Evolutionary conservation across 2,329 filamentous ascomycete genomes (phyloP).

Genomic region (Penicillium decumbens): DNA sequence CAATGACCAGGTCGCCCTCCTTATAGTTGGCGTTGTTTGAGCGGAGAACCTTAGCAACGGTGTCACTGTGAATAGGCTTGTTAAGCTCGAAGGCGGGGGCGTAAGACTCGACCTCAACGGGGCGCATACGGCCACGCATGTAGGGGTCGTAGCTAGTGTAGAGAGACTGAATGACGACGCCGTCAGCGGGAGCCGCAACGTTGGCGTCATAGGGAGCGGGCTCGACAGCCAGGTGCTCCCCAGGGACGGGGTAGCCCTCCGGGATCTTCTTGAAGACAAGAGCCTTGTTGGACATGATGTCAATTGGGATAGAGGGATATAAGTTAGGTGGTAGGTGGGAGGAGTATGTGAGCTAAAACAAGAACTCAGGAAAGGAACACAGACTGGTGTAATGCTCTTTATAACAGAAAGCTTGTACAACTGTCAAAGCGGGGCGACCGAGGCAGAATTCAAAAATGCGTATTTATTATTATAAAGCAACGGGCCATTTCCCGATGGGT

Average conservation of each 20-base stretch:
- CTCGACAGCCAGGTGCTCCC: slow-evolving; percentile 66
- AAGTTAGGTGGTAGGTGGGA: background rate
- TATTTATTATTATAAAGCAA: slow-evolving; percentile 20
- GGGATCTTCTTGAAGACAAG: slow-evolving; percentile 70
- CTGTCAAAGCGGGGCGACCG: slow-evolving; percentile 23
- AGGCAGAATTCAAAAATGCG: slow-evolving; percentile 9
- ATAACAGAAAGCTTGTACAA: slow-evolving; percentile 8
- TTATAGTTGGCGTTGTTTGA: slow-evolving; percentile 61
- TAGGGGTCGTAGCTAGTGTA: slow-evolving; percentile 81
- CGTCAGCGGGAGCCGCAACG: slow-evolving; percentile 55
- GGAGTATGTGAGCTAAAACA: background rate
- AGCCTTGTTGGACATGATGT: slow-evolving; percentile 59
- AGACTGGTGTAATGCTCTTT: slow-evolving; percentile 5
- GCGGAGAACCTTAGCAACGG: slow-evolving; percentile 66
- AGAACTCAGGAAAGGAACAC: background rate
- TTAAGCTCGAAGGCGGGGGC: slow-evolving; percentile 57
- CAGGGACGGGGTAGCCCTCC: slow-evolving; percentile 61
- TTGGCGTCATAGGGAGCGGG: slow-evolving; percentile 60
- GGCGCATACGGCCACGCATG: slow-evolving; percentile 73
- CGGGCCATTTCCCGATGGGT: slow-evolving; percentile 7
- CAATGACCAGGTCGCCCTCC: slow-evolving; percentile 62
- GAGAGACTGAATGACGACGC: slow-evolving; percentile 64
- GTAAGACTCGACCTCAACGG: slow-evolving; percentile 62
- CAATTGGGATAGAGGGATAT: background rate
- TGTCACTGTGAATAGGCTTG: slow-evolving; percentile 60